Base-by-base conservation (phyloP, 176 grass and related monocot species). In the Cenchrus americanus region DNA sequence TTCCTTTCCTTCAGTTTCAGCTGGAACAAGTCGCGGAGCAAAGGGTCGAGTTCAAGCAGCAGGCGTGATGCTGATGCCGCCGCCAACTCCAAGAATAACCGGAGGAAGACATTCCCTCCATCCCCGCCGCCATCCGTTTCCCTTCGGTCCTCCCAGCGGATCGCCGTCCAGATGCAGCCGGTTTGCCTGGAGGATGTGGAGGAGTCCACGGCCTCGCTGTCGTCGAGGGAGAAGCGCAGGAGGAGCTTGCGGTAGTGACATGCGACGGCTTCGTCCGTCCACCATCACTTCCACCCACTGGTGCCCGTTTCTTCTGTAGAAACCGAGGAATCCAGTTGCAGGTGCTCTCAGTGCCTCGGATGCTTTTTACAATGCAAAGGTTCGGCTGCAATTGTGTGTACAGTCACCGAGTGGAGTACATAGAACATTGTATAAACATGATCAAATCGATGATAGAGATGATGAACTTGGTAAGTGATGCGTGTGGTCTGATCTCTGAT, bases 211-310 rank as follows among this genome's bases (percentile, higher is more conserved):
- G 69, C 73, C 60, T 57, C 83, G 5, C 24, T 85, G 70, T 73
- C 48, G 73, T 68, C 61, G 14, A 88, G 75, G 14, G 91, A 92
- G 66, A 91, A 93, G 75, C 89, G 92, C 34, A 86, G 81, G 79
- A 97, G 76, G 68, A 90, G 76, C 61, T 84, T 87, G 81, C 18
- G 5, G 27, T 46, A 61, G 24, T 11, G 47, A 13, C 47, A 17
- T 3, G 34, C 34, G 30, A 52, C 53, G 47, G 34, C 18, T 60
- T 84, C 26, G 22, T 60, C 67, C 2, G 19, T 84, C 63, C 62
- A 75, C 52, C 52, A 44, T 4, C 43, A 75, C 3, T 14, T 70
- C 52, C 40, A 79, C 43, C 19, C 59, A 80, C 58, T 23, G 80
- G 76, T 67, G 74, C 37, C 65, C 58, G 48, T 64, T 82, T 49